These are phyloP conservation scores for Austroboletus rostrupii DNA, from an alignment of 1,284 basidiomycete genomes.

Conservation along the genomic window DNA sequence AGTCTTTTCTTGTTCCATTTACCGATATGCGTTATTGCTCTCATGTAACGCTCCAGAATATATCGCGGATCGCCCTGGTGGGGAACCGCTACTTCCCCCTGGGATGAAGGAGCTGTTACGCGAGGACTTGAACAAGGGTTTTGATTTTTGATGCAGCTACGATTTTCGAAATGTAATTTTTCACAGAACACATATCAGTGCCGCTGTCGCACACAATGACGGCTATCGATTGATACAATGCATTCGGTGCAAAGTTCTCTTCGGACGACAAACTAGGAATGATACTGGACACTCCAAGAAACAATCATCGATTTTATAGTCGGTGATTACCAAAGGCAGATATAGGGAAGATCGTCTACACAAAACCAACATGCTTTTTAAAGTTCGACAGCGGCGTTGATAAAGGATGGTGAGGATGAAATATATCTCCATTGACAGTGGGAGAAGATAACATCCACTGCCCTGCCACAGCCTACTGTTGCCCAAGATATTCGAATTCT, in stretches of 20 bases:
- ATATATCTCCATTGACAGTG: not conserved
- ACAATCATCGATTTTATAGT: too few relatives aligned
- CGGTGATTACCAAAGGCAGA: not conserved
- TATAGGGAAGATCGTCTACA: not conserved
- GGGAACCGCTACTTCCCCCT: slow-evolving; percentile 73
- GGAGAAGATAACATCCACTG: not conserved
- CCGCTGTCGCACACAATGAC: too few relatives aligned
- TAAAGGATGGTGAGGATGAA: not conserved
- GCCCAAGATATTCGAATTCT: slow-evolving; percentile 20
- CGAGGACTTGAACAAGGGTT: slow-evolving; percentile 82
- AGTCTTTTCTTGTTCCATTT: slow-evolving; percentile 28
- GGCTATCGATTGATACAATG: too few relatives aligned
- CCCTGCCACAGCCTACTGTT: slow-evolving; percentile 19
- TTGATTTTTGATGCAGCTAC: slow-evolving; percentile 45
- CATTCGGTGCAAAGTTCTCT: too few relatives aligned
- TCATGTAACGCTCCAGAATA: slow-evolving; percentile 47
- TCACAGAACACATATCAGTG: too few relatives aligned
- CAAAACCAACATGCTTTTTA: not conserved
- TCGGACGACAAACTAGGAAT: too few relatives aligned
- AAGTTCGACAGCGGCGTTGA: not conserved
- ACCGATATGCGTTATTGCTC: not conserved
- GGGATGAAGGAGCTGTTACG: slow-evolving; percentile 85
- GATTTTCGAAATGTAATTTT: too few relatives aligned
- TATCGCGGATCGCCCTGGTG: slow-evolving; percentile 42
- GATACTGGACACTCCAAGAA: too few relatives aligned